Conservation (phyloP, 2,329 filamentous ascomycete genomes). For the Colletotrichum sp. region DNA sequence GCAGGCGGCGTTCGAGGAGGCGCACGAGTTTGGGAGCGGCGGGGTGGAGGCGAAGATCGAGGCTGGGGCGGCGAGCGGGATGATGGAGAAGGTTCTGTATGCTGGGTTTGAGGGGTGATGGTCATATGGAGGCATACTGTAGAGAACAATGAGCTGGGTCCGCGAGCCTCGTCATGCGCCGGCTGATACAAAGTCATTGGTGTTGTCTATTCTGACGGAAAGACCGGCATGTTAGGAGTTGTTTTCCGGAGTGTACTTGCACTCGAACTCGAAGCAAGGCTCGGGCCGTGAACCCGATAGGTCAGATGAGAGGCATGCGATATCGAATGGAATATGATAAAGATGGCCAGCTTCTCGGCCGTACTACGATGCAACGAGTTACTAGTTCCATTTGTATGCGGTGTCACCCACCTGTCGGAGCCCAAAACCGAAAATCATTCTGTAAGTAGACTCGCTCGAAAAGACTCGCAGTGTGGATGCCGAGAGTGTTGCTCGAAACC, state of each 20-base stretch:
- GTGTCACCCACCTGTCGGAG: not conserved
- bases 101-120: conserved; percentile 15
- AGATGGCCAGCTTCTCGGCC: not conserved
- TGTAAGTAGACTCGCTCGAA: rapidly evolving
- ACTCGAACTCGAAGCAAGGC: not conserved
- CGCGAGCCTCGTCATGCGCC: not conserved
- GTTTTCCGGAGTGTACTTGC: rapidly evolving
- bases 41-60: conserved; percentile 43
- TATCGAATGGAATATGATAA: not conserved
- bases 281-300: not conserved
- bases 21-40: conserved; percentile 6
- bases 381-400: not conserved
- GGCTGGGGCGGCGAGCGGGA: conserved; percentile 44
- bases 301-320: not conserved
- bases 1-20: conserved; percentile 17
- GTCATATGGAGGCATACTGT: conserved; percentile 50
- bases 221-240: not conserved
- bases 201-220: not conserved
- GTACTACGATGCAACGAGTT: not conserved
- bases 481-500: too few species aligned
- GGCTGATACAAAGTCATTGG: too few species aligned
- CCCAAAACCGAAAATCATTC: rapidly evolving
- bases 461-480: not conserved
- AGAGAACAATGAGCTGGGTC: rapidly evolving
- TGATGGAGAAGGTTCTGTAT: conserved; percentile 32